Evolutionary conservation across 768 basidiomycete species (phyloP), one percentile per base, ranked within the genome.

Genomic region (Trichaptum fuscoviolaceum): DNA sequence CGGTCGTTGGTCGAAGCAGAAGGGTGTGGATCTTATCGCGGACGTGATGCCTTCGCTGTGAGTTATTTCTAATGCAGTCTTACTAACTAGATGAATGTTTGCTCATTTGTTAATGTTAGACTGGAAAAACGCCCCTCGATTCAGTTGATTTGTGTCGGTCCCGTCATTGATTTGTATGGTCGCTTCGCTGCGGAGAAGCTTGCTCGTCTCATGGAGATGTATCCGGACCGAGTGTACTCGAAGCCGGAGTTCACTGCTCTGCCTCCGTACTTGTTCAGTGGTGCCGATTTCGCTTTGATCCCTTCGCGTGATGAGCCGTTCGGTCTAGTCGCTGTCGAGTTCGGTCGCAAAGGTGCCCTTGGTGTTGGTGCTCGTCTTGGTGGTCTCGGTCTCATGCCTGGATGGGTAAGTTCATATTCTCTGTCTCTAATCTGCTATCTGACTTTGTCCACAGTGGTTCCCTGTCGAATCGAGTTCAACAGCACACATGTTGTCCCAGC

Each of bases 1-100:
- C 69, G 95, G 95, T 74, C 90, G 95, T 69, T 97, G 95, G 95
- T 97, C 95, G 6, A 97, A 96, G 77, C 95, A 97, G 77, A 97
- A 97, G 77, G 95, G 92, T 78, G 94, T 97, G n/a, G 95, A 97
- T 78, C 81, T 97, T 58, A 97, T 97, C 70, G 95, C 95, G 9
- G 95, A 97, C 77, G 89, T 97, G 69, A 92, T 97, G 92, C 95
- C 95, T 25, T 84, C 86, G 2, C 73, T 97, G 88, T 92, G 73
- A 71, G 91, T 84, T 15, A 62, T 42, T 25, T 70, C 64, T 20
- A 30, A 57, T 30, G 2, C 8, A 30, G 61, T 64, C 36, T 63
- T 25, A 2, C 2, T 67, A 1, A 42, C 58, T 35, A 24, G 36
- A n/a, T 35, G 58, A 42, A 17, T 63, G 35, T 34, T 67, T 57